Evolutionary conservation across 2,329 filamentous ascomycete species (phyloP).

Genomic region (Sordariomycetes sp.): DNA sequence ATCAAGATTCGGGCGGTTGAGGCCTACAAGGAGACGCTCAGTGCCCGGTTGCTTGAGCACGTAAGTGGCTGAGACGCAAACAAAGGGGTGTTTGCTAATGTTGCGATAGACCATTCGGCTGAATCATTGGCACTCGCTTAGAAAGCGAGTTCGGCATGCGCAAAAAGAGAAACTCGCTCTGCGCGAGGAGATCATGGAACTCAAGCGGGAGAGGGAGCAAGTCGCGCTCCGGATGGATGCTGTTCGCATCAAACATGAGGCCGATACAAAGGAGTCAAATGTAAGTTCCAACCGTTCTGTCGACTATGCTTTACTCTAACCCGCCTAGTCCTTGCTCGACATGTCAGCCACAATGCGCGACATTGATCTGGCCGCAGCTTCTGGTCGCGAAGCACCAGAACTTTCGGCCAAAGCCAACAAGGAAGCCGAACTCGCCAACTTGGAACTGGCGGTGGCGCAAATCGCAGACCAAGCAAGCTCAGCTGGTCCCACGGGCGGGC

Average conservation of each 20-base stretch:
- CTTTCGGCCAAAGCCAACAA: constrained; percentile 33
- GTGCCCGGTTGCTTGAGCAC: constrained; percentile 46
- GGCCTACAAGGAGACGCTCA: constrained; percentile 48
- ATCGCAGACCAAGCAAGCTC: constrained; percentile 45
- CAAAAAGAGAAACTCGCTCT: constrained; percentile 48
- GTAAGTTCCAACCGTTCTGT: constrained; percentile 23
- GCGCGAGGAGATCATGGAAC: constrained; percentile 49
- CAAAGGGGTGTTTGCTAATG: too few species aligned
- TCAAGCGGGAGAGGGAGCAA: constrained; percentile 51
- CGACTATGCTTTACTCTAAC: constrained; percentile 1
- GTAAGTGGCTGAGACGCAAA: too few species aligned
- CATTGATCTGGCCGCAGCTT: constrained; percentile 48
- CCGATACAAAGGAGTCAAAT: constrained; percentile 39
- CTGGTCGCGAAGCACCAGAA: constrained; percentile 38
- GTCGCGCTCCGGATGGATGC: constrained; percentile 55
- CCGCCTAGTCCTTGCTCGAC: constrained; percentile 31
- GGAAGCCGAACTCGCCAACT: constrained; percentile 41
- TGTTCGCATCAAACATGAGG: constrained; percentile 50
- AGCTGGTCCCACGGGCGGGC: constrained; percentile 37
- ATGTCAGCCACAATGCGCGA: constrained; percentile 53
- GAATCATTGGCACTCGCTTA: constrained; percentile 47
- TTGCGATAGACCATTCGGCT: constrained; percentile 43
- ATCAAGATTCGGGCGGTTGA: constrained; percentile 48
- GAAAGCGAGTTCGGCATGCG: constrained; percentile 46
- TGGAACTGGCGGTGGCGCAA: constrained; percentile 47